A percentile compares a stretch with the other conserved stretches of the same genome.
These are phyloP conservation scores for Scheffersomyces amazonensis DNA, from an alignment of 805 yeast genomes.

Conservation along the genomic window DNA sequence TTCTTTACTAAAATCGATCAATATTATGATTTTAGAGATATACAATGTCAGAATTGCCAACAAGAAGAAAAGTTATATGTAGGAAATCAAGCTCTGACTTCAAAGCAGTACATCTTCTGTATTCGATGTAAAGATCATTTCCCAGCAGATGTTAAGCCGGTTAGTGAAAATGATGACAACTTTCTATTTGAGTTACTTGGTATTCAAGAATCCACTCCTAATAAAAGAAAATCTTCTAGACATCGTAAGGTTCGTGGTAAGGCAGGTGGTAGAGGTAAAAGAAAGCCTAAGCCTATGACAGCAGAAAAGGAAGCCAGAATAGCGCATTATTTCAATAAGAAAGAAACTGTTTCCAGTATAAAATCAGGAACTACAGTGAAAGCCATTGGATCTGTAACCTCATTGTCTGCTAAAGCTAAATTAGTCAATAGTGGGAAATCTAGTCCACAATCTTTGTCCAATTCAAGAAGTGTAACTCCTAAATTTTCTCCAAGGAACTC, in stretches of 20 bases:
- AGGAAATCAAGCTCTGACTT: slow-evolving; percentile 6
- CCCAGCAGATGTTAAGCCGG: slow-evolving; percentile 17
- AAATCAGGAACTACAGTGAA: slow-evolving; percentile 37
- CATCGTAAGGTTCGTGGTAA: slow-evolving; percentile 23
- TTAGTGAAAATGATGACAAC: slow-evolving; percentile 45
- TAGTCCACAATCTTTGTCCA: neutral
- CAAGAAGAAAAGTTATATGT: slow-evolving; percentile 41
- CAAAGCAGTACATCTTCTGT: slow-evolving; percentile 35
- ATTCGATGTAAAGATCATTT: slow-evolving; percentile 35
- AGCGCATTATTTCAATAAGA: slow-evolving; percentile 33
- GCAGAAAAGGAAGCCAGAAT: slow-evolving; percentile 31
- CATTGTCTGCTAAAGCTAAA: slow-evolving; percentile 7
- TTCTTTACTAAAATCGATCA: slow-evolving; percentile 46
- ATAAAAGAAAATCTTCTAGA: slow-evolving; percentile 16
- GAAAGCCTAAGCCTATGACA: slow-evolving; percentile 16
- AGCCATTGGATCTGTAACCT: slow-evolving; percentile 33
- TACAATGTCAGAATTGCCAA: slow-evolving; percentile 46
- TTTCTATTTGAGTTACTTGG: slow-evolving; percentile 49
- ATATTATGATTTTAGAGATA: slow-evolving; percentile 49
- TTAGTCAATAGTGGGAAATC: neutral
- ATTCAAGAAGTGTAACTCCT: neutral
- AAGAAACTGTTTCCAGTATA: slow-evolving; percentile 26
- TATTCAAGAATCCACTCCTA: slow-evolving; percentile 38
- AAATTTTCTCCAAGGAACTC: slow-evolving; percentile 63
- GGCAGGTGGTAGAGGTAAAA: slow-evolving; percentile 12